Evolutionary conservation across 2,329 filamentous ascomycete species (phyloP), one percentile per base, ranked within the genome.

Genomic region (Helicocarpus griseus): DNA sequence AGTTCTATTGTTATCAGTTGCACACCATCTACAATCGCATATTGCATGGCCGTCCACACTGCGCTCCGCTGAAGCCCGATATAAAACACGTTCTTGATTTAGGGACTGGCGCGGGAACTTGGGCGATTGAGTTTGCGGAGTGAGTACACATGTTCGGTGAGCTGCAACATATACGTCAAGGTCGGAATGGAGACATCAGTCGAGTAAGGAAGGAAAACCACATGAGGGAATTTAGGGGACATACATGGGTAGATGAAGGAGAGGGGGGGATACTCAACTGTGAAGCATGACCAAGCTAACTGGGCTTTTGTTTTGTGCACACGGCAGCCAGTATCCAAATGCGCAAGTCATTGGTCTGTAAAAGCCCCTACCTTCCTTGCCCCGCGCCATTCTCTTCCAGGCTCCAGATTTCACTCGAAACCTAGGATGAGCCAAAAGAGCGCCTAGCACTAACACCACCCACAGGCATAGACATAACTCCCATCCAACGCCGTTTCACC

Each of bases 71-170:
- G 14, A 17, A 35, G 8, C 29, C 29, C 8, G 39, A 22, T 21
- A 41, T 36, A 11, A 26, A 44, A 31, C 50, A 49, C 31, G 55
- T 51, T 21, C 53, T 57, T 28, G 55, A 57, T 45, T 29, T 57
- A 17, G 55, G 55, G 5, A 53, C 50, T 4, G 55, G 55, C 38
- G 53, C 51, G 17, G 56, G 56, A 9, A 45, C 3, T 21, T 57
- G 55, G 55, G 51, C 53, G 14, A 28, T 53, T 35, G 53, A 50
- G 17, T 57, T 57, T 50, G 53, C 55, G 2, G 38, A 53, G 55
- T 57, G 48, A 55, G 55, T 55, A 26, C 21, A 19, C 19, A 36
- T 35, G 9, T 35, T 11, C n/a, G 9, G n/a, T 35, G 14, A 7
- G 9, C 31, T 9, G n/a, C n/a, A 35, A 4, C 9, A 35, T 11